A percentile compares a stretch with the other conserved stretches of the same genome.
phyloP scores from a whole-genome alignment of 2,329 filamentous ascomycete genomes.

The Aspergillus piperis region DNA sequence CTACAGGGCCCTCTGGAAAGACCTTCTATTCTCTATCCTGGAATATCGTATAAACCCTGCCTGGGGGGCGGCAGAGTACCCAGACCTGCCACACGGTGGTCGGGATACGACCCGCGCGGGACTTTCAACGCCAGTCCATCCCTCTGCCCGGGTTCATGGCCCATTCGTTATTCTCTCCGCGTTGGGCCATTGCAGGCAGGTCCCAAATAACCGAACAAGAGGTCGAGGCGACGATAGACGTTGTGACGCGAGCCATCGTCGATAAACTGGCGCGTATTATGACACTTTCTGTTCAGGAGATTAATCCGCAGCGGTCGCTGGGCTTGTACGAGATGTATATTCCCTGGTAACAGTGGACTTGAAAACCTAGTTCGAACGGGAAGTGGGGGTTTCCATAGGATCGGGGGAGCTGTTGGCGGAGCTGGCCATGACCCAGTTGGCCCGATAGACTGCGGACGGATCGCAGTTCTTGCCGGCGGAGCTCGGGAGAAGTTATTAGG shows the following conservation, averaged over 20 bases:
- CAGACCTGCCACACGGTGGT: background rate
- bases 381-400: constrained; percentile 11
- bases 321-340: constrained; percentile 28
- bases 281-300: background rate
- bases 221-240: background rate
- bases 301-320: background rate
- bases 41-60: background rate
- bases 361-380: constrained; percentile 30
- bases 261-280: background rate
- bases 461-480: background rate
- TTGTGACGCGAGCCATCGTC: background rate
- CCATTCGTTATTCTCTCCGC: background rate
- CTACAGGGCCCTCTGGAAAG: background rate
- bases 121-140: background rate
- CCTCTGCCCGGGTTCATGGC: background rate
- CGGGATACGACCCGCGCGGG: background rate
- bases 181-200: background rate
- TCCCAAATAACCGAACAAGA: background rate
- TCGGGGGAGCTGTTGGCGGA: background rate
- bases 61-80: background rate
- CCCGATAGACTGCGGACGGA: background rate
- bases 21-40: background rate
- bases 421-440: background rate
- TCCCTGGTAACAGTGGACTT: constrained; percentile 35
- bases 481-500: background rate